Evolutionary conservation across 1,139 yeast genomes (phyloP).

Genomic region (Suhomyces bribrorum): DNA sequence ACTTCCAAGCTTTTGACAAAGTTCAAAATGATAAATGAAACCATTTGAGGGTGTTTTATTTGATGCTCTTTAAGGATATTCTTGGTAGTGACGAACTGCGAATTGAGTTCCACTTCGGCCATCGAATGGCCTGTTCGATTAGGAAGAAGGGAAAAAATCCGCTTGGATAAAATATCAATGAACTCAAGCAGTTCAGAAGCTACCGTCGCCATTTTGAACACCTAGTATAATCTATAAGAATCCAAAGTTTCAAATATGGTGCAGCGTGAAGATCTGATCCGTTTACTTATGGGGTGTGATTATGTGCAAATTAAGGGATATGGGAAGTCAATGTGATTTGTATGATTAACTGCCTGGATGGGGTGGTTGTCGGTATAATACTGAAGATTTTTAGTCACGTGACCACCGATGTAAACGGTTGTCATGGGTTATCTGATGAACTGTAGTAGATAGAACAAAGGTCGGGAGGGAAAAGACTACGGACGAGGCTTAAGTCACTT

Average conservation of each 20-base stretch:
- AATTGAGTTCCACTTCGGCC: slow-evolving; percentile 48
- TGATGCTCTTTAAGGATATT: slow-evolving; percentile 29
- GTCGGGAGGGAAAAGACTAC: too few relatives aligned
- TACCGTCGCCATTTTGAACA: slow-evolving; percentile 11
- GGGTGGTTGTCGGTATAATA: slow-evolving; percentile 4
- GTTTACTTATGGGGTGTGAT: neutral
- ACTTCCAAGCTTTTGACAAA: slow-evolving; percentile 27
- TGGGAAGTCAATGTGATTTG: neutral
- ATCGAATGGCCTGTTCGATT: slow-evolving; percentile 40
- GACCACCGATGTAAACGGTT: neutral
- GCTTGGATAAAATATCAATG: slow-evolving; percentile 19
- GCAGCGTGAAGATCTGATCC: neutral
- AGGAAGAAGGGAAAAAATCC: slow-evolving; percentile 41
- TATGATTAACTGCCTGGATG: neutral
- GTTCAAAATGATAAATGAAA: slow-evolving; percentile 25
- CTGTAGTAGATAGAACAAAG: too few relatives aligned
- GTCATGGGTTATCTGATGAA: neutral
- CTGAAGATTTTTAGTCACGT: slow-evolving; percentile 3
- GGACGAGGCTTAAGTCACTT: too few relatives aligned
- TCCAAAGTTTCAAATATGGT: neutral
- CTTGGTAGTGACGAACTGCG: slow-evolving; percentile 39
- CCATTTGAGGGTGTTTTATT: slow-evolving; percentile 19
- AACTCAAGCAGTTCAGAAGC: slow-evolving; percentile 16
- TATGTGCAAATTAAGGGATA: neutral
- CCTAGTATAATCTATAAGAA: neutral